phyloP scores from a whole-genome alignment of 768 basidiomycete genomes.

The Tricholoma flavovirens region DNA sequence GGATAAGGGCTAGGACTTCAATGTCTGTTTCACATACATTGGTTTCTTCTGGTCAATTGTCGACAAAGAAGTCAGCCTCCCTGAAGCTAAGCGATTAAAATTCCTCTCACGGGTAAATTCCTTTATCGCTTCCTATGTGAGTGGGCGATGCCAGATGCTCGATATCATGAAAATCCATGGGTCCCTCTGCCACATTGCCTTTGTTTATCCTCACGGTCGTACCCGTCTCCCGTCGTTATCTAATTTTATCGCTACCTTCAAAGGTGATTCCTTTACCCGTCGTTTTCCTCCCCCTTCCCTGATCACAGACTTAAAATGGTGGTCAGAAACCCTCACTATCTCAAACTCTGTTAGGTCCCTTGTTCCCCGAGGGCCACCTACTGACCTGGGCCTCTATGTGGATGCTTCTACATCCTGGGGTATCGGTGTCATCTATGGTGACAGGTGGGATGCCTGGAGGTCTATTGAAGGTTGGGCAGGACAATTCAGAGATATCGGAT shows the following conservation, averaged over 20 bases:
- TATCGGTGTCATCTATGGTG: constrained; percentile 5
- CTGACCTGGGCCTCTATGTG: neutral
- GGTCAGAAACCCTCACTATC: constrained; percentile 10
- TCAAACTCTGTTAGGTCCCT: neutral
- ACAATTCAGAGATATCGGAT: constrained; percentile 17
- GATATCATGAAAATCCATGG: constrained; percentile 24
- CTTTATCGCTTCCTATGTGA: constrained; percentile 3
- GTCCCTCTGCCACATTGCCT: constrained; percentile 26
- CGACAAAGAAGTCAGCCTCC: constrained; percentile 20
- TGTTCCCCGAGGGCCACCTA: neutral
- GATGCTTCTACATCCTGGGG: constrained; percentile 2
- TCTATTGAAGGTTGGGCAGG: constrained; percentile 11
- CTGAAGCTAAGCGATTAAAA: constrained; percentile 23
- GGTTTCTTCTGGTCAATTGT: constrained; percentile 30
- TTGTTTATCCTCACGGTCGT: constrained; percentile 19
- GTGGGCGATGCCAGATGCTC: constrained; percentile 9
- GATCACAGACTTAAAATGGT: constrained; percentile 25
- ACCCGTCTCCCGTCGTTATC: constrained; percentile 20
- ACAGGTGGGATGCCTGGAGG: constrained; percentile 17
- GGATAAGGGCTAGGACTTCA: constrained; percentile 22
- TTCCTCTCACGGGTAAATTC: constrained; percentile 19
- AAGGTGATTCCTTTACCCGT: constrained; percentile 9
- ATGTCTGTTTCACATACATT: constrained; percentile 18
- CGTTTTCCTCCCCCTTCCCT: constrained; percentile 15
- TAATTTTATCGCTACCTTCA: constrained; percentile 17